Conservation (phyloP, 305 asterid species). For the Fraxinus paxiana region DNA sequence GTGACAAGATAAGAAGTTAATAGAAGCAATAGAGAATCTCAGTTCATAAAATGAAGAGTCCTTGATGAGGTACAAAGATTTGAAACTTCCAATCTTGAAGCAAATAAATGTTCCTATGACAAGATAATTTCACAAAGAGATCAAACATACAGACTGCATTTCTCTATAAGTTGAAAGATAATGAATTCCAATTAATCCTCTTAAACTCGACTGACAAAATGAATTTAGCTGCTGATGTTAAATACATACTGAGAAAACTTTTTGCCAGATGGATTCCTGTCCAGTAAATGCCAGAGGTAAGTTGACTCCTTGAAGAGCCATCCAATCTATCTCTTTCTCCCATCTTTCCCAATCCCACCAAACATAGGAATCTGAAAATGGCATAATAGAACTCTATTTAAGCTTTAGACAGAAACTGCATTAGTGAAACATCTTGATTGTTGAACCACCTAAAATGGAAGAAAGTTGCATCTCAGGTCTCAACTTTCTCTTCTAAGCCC, state of each 20-base stretch:
- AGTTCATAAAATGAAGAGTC: not conserved
- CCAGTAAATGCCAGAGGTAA: constrained; percentile 92
- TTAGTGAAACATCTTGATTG: not conserved
- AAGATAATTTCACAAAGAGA: constrained; percentile 1
- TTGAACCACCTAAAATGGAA: constrained; percentile 5
- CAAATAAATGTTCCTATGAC: not conserved
- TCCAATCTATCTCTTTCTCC: constrained; percentile 98
- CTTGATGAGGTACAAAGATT: not conserved
- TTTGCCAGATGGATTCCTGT: constrained; percentile 92
- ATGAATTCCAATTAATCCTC: constrained; percentile 2
- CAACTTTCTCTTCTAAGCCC: not conserved
- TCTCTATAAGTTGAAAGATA: constrained; percentile 14
- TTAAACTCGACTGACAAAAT: constrained; percentile 9
- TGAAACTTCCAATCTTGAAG: constrained; percentile 1
- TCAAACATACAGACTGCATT: not conserved
- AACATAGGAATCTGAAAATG: constrained; percentile 78
- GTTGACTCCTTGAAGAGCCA: constrained; percentile 94
- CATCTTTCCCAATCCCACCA: constrained; percentile 99
- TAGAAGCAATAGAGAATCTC: constrained; percentile 1
- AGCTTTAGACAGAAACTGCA: constrained; percentile 26
- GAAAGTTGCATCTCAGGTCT: constrained; percentile 8
- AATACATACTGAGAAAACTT: constrained; percentile 75
- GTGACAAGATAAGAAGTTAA: constrained; percentile 4
- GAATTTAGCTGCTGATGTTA: constrained; percentile 5
- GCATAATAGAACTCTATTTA: constrained; percentile 14